phyloP scores from a whole-genome alignment of 2,329 filamentous ascomycete genomes.

The Aspergillus ibericus region DNA sequence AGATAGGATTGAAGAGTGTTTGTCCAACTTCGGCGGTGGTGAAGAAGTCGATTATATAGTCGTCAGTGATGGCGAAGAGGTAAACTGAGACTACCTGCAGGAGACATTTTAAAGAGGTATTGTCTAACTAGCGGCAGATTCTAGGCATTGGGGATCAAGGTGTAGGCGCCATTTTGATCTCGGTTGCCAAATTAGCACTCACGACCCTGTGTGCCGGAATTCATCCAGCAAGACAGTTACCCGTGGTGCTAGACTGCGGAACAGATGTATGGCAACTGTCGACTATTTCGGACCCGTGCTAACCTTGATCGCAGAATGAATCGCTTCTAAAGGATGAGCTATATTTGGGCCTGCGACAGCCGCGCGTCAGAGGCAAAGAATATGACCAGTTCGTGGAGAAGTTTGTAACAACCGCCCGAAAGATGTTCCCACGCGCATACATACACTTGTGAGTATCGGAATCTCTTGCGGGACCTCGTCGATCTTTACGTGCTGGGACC shows the following conservation, averaged over 20 bases:
- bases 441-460: slow-evolving; percentile 66
- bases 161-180: slow-evolving; percentile 80
- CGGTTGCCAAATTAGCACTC: slow-evolving; percentile 76
- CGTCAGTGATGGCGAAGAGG: slow-evolving; percentile 67
- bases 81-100: slow-evolving; percentile 14
- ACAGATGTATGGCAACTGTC: slow-evolving; percentile 58
- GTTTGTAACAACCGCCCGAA: slow-evolving; percentile 68
- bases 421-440: slow-evolving; percentile 74
- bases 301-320: slow-evolving; percentile 55
- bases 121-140: slow-evolving; percentile 54
- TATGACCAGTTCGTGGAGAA: slow-evolving; percentile 76
- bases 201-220: slow-evolving; percentile 86
- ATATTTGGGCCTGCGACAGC: slow-evolving; percentile 72
- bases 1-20: slow-evolving; percentile 63
- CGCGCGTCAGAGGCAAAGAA: slow-evolving; percentile 65
- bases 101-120: too few species aligned
- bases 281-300: slow-evolving; percentile 4
- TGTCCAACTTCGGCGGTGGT: slow-evolving; percentile 66
- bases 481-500: not conserved
- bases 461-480: not conserved
- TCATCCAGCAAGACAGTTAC: slow-evolving; percentile 73
- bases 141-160: slow-evolving; percentile 89
- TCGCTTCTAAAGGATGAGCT: slow-evolving; percentile 71
- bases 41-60: slow-evolving; percentile 88
- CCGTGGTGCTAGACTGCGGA: slow-evolving; percentile 81